Conservation (phyloP, 1,139 yeast species). For the Magnusiomyces paraingens region DNA sequence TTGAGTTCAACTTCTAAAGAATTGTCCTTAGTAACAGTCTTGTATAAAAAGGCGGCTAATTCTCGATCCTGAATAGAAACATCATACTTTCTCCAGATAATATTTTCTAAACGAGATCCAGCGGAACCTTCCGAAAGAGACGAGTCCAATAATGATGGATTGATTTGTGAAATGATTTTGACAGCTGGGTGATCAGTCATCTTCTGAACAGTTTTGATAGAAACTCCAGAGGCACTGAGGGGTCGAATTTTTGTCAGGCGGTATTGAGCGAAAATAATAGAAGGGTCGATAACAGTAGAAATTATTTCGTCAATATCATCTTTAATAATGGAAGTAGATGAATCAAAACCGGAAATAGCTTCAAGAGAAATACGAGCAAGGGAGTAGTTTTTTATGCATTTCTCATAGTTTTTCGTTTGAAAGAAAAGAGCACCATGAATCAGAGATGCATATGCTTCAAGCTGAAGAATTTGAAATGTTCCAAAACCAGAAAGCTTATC, state of each 20-base stretch:
- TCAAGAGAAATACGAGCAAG: constrained; percentile 56
- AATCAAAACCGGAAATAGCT: constrained; percentile 15
- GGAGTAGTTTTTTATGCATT: constrained; percentile 48
- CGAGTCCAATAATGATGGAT: constrained; percentile 19
- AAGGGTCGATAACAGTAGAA: constrained; percentile 61
- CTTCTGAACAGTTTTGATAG: constrained; percentile 23
- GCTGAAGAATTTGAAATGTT: constrained; percentile 38
- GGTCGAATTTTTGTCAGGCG: constrained; percentile 33
- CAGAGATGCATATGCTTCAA: constrained; percentile 53
- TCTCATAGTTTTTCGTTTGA: constrained; percentile 52
- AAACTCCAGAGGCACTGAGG: constrained; percentile 29
- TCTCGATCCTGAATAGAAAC: constrained; percentile 69
- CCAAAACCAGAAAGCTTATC: not conserved
- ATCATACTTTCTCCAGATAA: constrained; percentile 69
- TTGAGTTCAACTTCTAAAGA: constrained; percentile 18
- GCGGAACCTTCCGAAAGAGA: constrained; percentile 21
- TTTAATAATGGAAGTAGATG: constrained; percentile 23
- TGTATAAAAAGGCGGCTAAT: constrained; percentile 50
- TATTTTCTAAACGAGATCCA: constrained; percentile 28
- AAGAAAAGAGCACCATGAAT: constrained; percentile 55
- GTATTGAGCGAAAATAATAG: constrained; percentile 51
- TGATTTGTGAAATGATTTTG: constrained; percentile 18
- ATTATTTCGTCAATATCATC: constrained; percentile 51
- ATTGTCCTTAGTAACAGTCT: constrained; percentile 28
- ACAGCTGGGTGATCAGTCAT: constrained; percentile 16